These are phyloP conservation scores for Globisporangium orthogonon DNA, from an alignment of 352 stramenopile genomes.

Conservation along the genomic window DNA sequence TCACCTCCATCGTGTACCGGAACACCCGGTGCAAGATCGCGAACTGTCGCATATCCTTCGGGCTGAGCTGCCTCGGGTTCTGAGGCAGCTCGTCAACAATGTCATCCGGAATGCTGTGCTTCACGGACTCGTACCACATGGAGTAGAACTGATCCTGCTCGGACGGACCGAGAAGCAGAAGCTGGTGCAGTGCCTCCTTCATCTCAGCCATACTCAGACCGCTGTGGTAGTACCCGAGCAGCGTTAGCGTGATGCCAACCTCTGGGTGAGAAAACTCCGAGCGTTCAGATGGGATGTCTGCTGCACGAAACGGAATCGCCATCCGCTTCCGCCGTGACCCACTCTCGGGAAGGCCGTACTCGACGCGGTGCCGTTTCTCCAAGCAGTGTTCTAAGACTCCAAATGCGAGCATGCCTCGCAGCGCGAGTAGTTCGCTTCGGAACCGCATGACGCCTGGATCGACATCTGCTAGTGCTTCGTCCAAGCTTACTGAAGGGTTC, in stretches of 20 bases:
- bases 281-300: constrained; percentile 73
- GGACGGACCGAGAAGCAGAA: constrained; percentile 60
- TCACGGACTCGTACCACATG: constrained; percentile 52
- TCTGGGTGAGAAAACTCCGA: constrained; percentile 89
- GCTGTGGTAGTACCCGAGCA: constrained; percentile 83
- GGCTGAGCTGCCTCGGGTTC: constrained; percentile 66
- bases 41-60: constrained; percentile 64
- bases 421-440: constrained; percentile 35
- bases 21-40: constrained; percentile 41
- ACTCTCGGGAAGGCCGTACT: constrained; percentile 58
- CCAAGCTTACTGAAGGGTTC: constrained; percentile 22
- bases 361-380: constrained; percentile 79
- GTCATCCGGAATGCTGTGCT: constrained; percentile 12
- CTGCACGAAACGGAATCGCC: constrained; percentile 81
- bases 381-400: constrained; percentile 76
- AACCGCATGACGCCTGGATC: constrained; percentile 19
- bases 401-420: constrained; percentile 74
- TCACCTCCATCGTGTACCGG: constrained; percentile 49
- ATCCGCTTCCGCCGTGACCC: constrained; percentile 51
- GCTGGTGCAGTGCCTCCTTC: constrained; percentile 32
- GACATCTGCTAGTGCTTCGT: constrained; percentile 15
- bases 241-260: constrained; percentile 71
- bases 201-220: constrained; percentile 55
- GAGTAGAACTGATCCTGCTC: constrained; percentile 60
- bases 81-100: constrained; percentile 23